phyloP scores from a whole-genome alignment of 371 early-diverging fungal genomes.

The Circinella minor region DNA sequence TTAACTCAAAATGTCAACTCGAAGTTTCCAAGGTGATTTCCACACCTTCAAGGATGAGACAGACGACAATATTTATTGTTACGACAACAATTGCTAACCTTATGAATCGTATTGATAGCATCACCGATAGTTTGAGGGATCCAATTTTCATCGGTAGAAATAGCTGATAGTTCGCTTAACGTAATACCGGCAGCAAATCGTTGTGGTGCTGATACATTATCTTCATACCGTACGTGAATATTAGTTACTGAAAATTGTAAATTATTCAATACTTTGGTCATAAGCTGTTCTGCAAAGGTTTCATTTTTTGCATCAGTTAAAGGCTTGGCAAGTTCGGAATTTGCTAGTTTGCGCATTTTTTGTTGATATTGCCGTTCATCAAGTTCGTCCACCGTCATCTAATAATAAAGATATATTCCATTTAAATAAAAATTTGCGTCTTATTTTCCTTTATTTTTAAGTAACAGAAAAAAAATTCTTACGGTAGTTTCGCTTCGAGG shows the following conservation, averaged over 20 bases:
- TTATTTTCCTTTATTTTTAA: neutral
- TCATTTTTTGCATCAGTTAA: constrained; percentile 66
- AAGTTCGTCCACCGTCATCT: constrained; percentile 83
- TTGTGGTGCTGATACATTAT: constrained; percentile 76
- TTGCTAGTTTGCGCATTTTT: constrained; percentile 85
- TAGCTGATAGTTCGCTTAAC: constrained; percentile 87
- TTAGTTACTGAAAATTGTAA: constrained; percentile 93
- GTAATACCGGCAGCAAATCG: constrained; percentile 94
- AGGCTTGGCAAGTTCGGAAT: constrained; percentile 69
- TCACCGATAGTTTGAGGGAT: constrained; percentile 79
- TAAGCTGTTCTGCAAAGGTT: constrained; percentile 83
- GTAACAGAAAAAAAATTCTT: neutral
- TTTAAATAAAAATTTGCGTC: neutral
- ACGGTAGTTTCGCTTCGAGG: constrained; percentile 78
- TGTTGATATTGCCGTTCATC: constrained; percentile 77
- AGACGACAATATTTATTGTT: neutral
- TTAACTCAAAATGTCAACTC: too few species aligned
- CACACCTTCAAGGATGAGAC: too few species aligned
- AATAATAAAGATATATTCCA: constrained; percentile 1
- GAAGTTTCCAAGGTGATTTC: too few species aligned
- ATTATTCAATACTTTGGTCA: constrained; percentile 95
- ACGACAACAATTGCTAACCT: constrained; percentile 43
- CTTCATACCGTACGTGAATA: constrained; percentile 96
- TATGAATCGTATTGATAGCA: constrained; percentile 81
- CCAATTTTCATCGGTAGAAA: constrained; percentile 93